These are phyloP conservation scores for Rubroboletus satanas DNA, from an alignment of 768 basidiomycete genomes.

Conservation along the genomic window DNA sequence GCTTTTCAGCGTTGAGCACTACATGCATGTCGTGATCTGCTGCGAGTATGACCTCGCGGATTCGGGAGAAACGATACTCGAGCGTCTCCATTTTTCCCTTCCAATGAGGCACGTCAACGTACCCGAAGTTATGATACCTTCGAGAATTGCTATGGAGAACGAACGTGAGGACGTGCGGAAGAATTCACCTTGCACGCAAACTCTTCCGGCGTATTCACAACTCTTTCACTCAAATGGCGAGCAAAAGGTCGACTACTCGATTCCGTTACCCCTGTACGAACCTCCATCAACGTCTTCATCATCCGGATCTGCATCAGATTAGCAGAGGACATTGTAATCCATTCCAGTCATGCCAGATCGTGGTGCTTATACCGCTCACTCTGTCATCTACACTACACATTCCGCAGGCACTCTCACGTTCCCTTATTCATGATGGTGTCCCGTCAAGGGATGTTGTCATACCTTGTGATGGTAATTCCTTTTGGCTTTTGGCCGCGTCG, in stretches of 20 bases:
- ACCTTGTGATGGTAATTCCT: neutral
- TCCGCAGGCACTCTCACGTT: neutral
- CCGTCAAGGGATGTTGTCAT: neutral
- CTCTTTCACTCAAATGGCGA: constrained; percentile 74
- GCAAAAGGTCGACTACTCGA: constrained; percentile 62
- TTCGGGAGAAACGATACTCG: constrained; percentile 21
- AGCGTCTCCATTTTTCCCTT: constrained; percentile 37
- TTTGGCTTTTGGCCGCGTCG: constrained; percentile 4
- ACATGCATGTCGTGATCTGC: constrained; percentile 48
- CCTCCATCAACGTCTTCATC: constrained; percentile 28
- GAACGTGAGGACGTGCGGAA: constrained; percentile 8
- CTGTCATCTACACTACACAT: neutral
- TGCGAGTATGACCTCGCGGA: constrained; percentile 52
- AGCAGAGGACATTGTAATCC: constrained; percentile 4
- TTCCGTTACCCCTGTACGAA: constrained; percentile 61
- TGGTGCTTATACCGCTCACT: neutral
- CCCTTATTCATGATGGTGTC: neutral
- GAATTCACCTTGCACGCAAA: constrained; percentile 21
- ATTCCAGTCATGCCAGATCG: neutral
- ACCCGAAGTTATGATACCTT: constrained; percentile 16
- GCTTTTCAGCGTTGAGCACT: constrained; percentile 54
- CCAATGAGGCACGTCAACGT: constrained; percentile 52
- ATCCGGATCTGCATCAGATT: neutral
- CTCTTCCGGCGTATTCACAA: constrained; percentile 74
- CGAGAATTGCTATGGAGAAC: neutral